Base-by-base conservation (phyloP, 1,284 basidiomycete species). In the Ceratobasidium theobromae region DNA sequence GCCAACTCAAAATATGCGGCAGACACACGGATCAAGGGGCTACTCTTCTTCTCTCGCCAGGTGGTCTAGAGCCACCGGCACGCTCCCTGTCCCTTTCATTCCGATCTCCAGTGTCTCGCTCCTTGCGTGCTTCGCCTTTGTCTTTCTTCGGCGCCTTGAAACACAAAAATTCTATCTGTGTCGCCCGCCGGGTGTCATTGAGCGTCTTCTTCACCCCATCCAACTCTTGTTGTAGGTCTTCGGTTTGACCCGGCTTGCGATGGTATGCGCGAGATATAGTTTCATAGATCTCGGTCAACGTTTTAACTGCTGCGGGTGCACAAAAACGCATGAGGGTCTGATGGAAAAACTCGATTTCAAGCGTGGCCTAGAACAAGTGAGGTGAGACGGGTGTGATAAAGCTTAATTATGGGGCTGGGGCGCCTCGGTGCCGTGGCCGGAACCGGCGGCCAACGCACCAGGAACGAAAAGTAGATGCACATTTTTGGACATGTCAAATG, bases 261-360 rank as follows among this genome's bases (percentile, higher is more conserved):
- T 87, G 83, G 77, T 98, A 98, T 27, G 92, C 90, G 74, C 92
- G 86, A 23, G 93, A 95, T 72, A 99, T 98, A 72, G 89, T 93
- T 74, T 90, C 91, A 79, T 99, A 99, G 38, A 98, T 84, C 67
- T 95, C 88, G 45, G 92, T 91, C 27, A 99, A 82, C 48, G 86
- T 90, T 73, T 86, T 84, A 60, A 91, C 90, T 3, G 96, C 92
- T 3, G 82, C 74, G 0, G 87, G 80, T 2, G 91, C 91, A 49
- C 98, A 89, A 75, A 95, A 96, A 68, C 89, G 87, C 30, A 88
- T 85, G 41, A 99, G 81, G 4, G 92, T 95, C 78, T 98, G 96
- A 76, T 99, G 95, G 78, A 98, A 86, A 78, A 98, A 99, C 77
- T 99, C 97, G 72, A 98, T 98, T 77, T 99, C 97, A 30, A 99